Conservation (phyloP, 169 alveolate species). For the Eimeria praecox region DNA sequence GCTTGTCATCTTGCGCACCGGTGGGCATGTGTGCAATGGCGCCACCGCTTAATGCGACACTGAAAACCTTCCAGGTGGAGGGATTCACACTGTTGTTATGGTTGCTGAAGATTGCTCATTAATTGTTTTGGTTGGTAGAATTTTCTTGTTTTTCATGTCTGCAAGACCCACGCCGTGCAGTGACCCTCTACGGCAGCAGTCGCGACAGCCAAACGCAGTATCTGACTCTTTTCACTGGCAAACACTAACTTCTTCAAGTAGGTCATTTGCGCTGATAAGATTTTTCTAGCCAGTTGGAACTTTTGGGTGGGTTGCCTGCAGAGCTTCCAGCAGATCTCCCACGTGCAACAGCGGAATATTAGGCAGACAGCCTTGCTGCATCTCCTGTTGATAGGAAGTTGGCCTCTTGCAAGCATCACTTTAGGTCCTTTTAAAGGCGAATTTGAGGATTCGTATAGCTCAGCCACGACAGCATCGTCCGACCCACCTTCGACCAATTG, state of each 20-base stretch:
- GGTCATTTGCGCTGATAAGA: not conserved
- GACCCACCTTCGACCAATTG: not conserved
- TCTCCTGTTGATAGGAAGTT: not conserved
- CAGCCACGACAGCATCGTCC: not conserved
- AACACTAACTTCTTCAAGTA: not conserved
- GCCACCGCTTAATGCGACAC: not conserved
- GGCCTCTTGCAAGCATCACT: not conserved
- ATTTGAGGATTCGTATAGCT: not conserved
- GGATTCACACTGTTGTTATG: not conserved
- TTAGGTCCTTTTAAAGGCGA: not conserved
- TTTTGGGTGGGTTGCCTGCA: constrained; percentile 1
- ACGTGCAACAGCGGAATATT: not conserved
- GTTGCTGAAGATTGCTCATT: not conserved
- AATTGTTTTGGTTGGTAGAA: constrained; percentile 15
- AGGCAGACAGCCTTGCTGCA: not conserved
- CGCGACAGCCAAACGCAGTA: not conserved
- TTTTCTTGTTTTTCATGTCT: not conserved
- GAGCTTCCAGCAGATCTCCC: constrained; percentile 4
- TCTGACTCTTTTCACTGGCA: not conserved
- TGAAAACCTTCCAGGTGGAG: not conserved
- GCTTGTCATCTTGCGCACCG: not conserved
- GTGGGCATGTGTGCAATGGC: constrained; percentile 3
- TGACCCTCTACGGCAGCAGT: constrained; percentile 18
- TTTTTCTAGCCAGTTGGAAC: not conserved
- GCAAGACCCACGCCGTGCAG: not conserved